Evolutionary conservation across 495 filamentous ascomycete genomes (phyloP).

Genomic region (Neohortaea acidophila): DNA sequence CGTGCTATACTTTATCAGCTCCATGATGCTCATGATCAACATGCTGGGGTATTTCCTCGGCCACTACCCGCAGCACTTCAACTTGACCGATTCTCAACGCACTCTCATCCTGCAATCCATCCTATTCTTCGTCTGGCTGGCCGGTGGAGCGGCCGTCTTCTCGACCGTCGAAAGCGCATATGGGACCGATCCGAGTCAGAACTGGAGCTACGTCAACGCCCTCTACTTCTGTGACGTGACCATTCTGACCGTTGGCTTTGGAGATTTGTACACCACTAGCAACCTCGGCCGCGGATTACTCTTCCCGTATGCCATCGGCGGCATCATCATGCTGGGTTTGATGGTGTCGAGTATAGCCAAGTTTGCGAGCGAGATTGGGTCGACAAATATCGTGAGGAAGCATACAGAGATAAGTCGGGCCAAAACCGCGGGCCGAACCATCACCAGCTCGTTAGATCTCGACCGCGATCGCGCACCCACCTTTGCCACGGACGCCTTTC

Average conservation of each 20-base stretch:
- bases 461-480: constrained; percentile 10
- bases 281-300: constrained; percentile 29
- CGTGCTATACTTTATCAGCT: constrained; percentile 47
- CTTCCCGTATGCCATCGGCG: constrained; percentile 32
- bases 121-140: constrained; percentile 46
- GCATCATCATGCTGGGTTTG: constrained; percentile 33
- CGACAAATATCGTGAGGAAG: constrained; percentile 49
- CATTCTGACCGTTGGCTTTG: constrained; percentile 51
- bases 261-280: constrained; percentile 37
- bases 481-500: constrained; percentile 6
- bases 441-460: constrained; percentile 30
- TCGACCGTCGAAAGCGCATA: constrained; percentile 25
- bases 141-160: constrained; percentile 45
- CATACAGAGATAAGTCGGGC: constrained; percentile 45
- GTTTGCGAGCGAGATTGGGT: constrained; percentile 46
- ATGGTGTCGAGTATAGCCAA: constrained; percentile 30
- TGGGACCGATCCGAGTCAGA: constrained; percentile 9
- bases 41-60: constrained; percentile 66
- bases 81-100: constrained; percentile 55
- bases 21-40: constrained; percentile 53
- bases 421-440: constrained; percentile 39
- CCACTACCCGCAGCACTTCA: constrained; percentile 62
- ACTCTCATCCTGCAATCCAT: constrained; percentile 52
- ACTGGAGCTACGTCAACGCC: constrained; percentile 37
- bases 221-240: constrained; percentile 53